Evolutionary conservation across 225 moss, liverwort and hornwort genomes (phyloP), one percentile per base, ranked within the genome.

Genomic region (Ulota crispa): DNA sequence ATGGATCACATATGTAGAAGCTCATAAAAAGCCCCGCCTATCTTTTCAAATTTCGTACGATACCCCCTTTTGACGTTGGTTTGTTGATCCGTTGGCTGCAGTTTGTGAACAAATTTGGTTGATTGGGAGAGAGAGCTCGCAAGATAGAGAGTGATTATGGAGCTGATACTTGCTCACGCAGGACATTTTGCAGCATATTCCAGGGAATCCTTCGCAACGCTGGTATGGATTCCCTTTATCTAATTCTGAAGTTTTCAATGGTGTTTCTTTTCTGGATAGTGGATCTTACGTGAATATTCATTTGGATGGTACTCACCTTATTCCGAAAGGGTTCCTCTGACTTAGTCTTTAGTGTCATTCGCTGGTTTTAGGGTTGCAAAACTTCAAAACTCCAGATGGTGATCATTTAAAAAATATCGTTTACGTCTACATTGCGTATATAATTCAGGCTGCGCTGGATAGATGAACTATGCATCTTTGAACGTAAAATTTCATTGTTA

Each of bases 321-420:
- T 59, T 59, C 36, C 28, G 60, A 13, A 56, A 45, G 47, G 62
- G 27, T 72, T 52, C 64, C 23, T 64, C 34, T 64, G 72, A 61
- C 76, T 61, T 60, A 27, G 82, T 68, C 75, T n/a, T n/a, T 34
- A 57, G 24, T 42, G 64, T 66, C 59, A 37, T 68, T 50, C 37
- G 37, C 76, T 69, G 82, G 82, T 82, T 82, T 82, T 82, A 82
- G 82, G 82, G 82, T 82, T 82, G 61, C 47, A 16, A 21, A 82
- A 69, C 61, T 76, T 69, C 8, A 9, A 27, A 26, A 60, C 36
- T 47, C 60, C 64, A 37, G 36, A n/a, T 8, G 39, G 21, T 9
- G 14, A 1, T 82, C 27, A 60, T 50, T 59, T 76, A 50, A 24
- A 69, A 69, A 75, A 47, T 76, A 19, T n/a, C 30, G 18, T 43